These are phyloP conservation scores for Globisporangium emineosum DNA, from an alignment of 352 stramenopile species.

Conservation along the genomic window DNA sequence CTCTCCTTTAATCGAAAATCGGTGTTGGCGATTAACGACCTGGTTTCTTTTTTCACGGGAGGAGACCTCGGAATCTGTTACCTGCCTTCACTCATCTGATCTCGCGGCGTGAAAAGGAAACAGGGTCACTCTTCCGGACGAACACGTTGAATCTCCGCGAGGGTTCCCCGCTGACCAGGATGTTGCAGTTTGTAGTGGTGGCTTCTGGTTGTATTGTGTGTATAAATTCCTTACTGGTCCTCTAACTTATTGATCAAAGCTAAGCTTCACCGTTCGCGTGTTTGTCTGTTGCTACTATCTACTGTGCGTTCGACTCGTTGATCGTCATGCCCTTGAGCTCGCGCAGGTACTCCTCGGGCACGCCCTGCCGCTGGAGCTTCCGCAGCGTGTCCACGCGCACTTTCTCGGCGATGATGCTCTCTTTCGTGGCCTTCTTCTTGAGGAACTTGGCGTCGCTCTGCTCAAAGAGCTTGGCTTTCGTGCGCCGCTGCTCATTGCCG, in stretches of 20 bases:
- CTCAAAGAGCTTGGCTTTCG: slow-evolving; percentile 63
- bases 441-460: slow-evolving; percentile 66
- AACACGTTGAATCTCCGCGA: too few relatives aligned
- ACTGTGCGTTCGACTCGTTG: slow-evolving; percentile 58
- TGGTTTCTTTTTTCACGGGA: too few relatives aligned
- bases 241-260: background rate
- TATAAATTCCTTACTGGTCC: background rate
- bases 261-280: too few relatives aligned
- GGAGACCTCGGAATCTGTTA: too few relatives aligned
- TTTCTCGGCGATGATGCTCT: slow-evolving; percentile 77
- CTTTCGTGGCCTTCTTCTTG: slow-evolving; percentile 71
- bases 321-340: slow-evolving; percentile 64
- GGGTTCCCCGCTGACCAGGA: too few relatives aligned
- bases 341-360: slow-evolving; percentile 64
- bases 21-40: too few relatives aligned
- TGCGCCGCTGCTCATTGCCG: slow-evolving; percentile 41
- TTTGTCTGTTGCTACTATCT: background rate
- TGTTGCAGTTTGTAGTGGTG: background rate
- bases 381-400: slow-evolving; percentile 58
- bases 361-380: slow-evolving; percentile 57
- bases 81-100: too few relatives aligned
- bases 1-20: too few relatives aligned
- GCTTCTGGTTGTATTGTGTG: background rate
- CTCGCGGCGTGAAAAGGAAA: too few relatives aligned
- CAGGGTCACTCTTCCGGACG: too few relatives aligned